Percentiles rank a stretch among this genome's conserved stretches.
phyloP scores from a whole-genome alignment of 2,329 filamentous ascomycete genomes.

The Cladosporium oxysporum region DNA sequence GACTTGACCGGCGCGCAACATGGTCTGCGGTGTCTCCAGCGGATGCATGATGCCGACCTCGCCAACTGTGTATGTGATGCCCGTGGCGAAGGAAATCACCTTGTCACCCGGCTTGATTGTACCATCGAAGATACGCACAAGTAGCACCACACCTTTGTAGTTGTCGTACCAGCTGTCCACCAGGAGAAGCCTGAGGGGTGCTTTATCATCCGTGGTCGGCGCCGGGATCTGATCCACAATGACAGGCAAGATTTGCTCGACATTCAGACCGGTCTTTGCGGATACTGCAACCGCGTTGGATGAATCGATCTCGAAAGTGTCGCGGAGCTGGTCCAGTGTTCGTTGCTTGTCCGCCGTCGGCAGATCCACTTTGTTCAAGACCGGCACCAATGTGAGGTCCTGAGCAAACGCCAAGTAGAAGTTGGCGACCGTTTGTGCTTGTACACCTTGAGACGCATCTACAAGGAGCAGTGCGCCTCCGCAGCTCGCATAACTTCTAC shows the following conservation, averaged over 20 bases:
- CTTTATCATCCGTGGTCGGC: conserved; percentile 70
- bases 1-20: conserved; percentile 86
- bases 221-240: conserved; percentile 84
- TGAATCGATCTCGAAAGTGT: conserved; percentile 83
- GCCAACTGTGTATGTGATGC: conserved; percentile 86
- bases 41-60: conserved; percentile 98
- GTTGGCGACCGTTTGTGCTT: conserved; percentile 97
- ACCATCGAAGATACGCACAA: conserved; percentile 91
- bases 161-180: conserved; percentile 99
- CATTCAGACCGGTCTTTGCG: conserved; percentile 90
- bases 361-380: conserved; percentile 96
- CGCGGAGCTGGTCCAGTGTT: conserved; percentile 81
- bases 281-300: conserved; percentile 76
- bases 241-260: conserved; percentile 76
- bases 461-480: conserved; percentile 90
- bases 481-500: conserved; percentile 92
- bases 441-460: conserved; percentile 93
- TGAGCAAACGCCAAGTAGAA: conserved; percentile 97
- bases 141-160: conserved; percentile 87
- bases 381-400: conserved; percentile 80
- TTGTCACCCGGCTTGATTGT: conserved; percentile 79
- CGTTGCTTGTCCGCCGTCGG: conserved; percentile 83
- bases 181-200: conserved; percentile 78
- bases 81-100: conserved; percentile 84
- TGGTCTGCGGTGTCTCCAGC: conserved; percentile 75